Evolutionary conservation across 768 basidiomycete genomes (phyloP), one percentile per base, ranked within the genome.

Genomic region (Postia placenta): DNA sequence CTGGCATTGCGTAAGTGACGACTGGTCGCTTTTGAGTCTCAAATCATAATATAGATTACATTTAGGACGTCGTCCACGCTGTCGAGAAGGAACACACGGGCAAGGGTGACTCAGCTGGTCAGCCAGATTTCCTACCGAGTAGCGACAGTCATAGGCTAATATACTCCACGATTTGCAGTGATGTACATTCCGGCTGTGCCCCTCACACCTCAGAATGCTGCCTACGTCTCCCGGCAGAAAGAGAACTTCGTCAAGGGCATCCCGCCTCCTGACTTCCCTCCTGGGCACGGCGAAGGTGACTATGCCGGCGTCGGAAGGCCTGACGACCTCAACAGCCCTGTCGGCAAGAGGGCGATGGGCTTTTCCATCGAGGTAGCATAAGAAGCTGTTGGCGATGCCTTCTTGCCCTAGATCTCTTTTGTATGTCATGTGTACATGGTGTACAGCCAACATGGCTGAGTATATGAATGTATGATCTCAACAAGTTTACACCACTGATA

Each of bases 181-280:
- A 85, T 89, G 79, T 90, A 90, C 53, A 89, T 89, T 44, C 81
- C 83, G 0, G 79, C 87, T 5, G 79, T 83, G 9, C 86, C 85
- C 0, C 67, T 76, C 47, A 87, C 84, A 2, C 75, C 77, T 1
- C 68, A 70, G 54, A 87, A 87, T 61, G 69, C 69, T 33, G 70
- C 64, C 12, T 90, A 90, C 56, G 60, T 90, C 40, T 65, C 70
- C 50, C 70, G 72, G 56, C 89, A 91, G 64, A 78, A 71, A 26
- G 75, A 79, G 33, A 64, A 73, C 11, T 91, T 88, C 66, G 65
- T 83, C 35, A 53, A 64, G 6, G 81, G 81, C 5, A 58, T 75
- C 20, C 75, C 82, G 20, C 85, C 86, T 6, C 85, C 87, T 3
- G 89, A 92, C 60, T 91, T 85, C 66, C 80, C 76, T 0, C 64